phyloP scores from a whole-genome alignment of 2,329 filamentous ascomycete species.

The Alternaria triticimaculans region DNA sequence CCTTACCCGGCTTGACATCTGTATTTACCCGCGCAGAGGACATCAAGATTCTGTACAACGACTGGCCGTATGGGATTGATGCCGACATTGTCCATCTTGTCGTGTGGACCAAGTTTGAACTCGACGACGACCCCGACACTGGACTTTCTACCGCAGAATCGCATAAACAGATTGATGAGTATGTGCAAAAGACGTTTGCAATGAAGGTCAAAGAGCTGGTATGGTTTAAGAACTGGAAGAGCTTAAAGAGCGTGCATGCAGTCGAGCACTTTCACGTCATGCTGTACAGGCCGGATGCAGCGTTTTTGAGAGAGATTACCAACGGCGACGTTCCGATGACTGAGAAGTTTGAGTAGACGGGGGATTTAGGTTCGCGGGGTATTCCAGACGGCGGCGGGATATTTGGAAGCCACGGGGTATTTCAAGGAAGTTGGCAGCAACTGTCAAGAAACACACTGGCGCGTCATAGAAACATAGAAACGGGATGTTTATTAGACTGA shows the following conservation, averaged over 20 bases:
- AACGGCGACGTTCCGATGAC: slow-evolving; percentile 72
- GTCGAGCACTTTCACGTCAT: slow-evolving; percentile 97
- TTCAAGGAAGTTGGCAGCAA: not conserved
- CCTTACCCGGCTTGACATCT: not conserved
- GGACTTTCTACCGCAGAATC: slow-evolving; percentile 72
- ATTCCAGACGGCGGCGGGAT: not conserved
- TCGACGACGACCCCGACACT: slow-evolving; percentile 71
- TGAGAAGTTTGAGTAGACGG: slow-evolving; percentile 24
- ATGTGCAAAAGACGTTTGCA: slow-evolving; percentile 72
- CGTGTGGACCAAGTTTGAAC: slow-evolving; percentile 88
- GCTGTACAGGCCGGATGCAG: slow-evolving; percentile 76
- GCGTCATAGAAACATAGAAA: slow-evolving; percentile 14
- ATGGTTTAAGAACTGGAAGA: slow-evolving; percentile 95
- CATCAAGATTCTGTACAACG: slow-evolving; percentile 80
- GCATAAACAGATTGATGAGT: slow-evolving; percentile 71
- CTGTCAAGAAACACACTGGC: slow-evolving; percentile 1
- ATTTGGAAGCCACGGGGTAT: not conserved
- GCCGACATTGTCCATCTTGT: slow-evolving; percentile 80
- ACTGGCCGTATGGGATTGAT: slow-evolving; percentile 94
- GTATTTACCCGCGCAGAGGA: slow-evolving; percentile 56
- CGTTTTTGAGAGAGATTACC: slow-evolving; percentile 74
- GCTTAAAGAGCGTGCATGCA: slow-evolving; percentile 81
- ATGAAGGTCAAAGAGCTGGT: slow-evolving; percentile 57
- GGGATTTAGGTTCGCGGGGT: not conserved
- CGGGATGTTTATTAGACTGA: not conserved